A percentile compares a stretch with the other conserved stretches of the same genome.
Evolutionary conservation across 1,284 basidiomycete species (phyloP).

Genomic region (Naganishia cerealis): DNA sequence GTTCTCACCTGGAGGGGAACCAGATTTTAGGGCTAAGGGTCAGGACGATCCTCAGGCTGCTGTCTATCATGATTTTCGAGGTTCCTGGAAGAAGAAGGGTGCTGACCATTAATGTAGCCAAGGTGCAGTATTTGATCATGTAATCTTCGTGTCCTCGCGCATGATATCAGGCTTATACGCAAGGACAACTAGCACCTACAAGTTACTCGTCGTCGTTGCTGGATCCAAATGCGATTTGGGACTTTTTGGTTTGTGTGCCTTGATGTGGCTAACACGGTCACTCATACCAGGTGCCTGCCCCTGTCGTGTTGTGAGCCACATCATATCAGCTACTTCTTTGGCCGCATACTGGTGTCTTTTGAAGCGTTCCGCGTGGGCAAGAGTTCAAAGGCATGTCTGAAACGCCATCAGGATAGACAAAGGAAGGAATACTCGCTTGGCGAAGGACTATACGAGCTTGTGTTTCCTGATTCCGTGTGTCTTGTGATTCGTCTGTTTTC

Average conservation of each 20-base stretch:
- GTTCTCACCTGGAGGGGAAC: slow-evolving; percentile 48
- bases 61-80: slow-evolving; percentile 42
- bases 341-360: neutral
- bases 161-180: neutral
- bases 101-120: neutral
- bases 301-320: no score
- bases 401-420: neutral
- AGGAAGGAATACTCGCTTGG: slow-evolving; percentile 1
- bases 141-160: neutral
- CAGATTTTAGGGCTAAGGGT: slow-evolving; percentile 42
- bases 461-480: neutral
- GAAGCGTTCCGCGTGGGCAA: neutral
- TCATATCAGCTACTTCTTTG: neutral
- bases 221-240: no score
- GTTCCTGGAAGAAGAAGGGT: slow-evolving; percentile 22
- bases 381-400: neutral
- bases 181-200: no score
- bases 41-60: slow-evolving; percentile 43
- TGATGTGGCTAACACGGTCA: no score
- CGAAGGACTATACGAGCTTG: neutral
- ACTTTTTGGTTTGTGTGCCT: no score
- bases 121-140: neutral
- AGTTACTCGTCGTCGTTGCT: no score
- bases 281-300: no score
- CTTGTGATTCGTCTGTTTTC: no score